Conservation (phyloP, 495 filamentous ascomycete species). For the Pseudevernia furfuracea region DNA sequence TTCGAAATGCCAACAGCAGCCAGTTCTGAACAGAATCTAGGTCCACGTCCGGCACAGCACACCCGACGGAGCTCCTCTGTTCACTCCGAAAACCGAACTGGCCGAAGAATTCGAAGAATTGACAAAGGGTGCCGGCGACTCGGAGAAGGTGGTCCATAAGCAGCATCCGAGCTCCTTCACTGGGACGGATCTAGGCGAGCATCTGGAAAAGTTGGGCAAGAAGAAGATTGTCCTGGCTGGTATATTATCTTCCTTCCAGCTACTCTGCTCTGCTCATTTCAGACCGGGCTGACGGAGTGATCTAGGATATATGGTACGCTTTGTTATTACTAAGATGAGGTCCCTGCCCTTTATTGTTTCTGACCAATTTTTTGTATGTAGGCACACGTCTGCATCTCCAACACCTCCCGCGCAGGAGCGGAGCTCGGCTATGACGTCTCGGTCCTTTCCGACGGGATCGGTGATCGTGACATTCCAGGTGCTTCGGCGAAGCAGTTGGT, state of each 20-base stretch:
- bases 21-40: too few species aligned
- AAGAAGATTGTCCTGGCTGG: slow-evolving; percentile 47
- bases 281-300: not conserved
- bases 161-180: slow-evolving; percentile 41
- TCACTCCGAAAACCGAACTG: slow-evolving; percentile 47
- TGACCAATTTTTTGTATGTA: not conserved
- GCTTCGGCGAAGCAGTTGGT: slow-evolving; percentile 36
- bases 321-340: too few species aligned
- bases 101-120: slow-evolving; percentile 49
- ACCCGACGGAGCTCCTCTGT: slow-evolving; percentile 52
- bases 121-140: slow-evolving; percentile 26
- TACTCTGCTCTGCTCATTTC: not conserved
- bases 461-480: slow-evolving; percentile 52
- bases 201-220: slow-evolving; percentile 31
- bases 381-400: slow-evolving; percentile 57
- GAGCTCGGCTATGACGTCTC: slow-evolving; percentile 54
- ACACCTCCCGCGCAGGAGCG: slow-evolving; percentile 47
- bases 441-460: slow-evolving; percentile 48
- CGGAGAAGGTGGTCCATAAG: slow-evolving; percentile 44
- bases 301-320: slow-evolving; percentile 24
- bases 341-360: too few species aligned
- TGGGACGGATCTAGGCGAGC: slow-evolving; percentile 39
- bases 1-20: too few species aligned
- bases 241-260: slow-evolving; percentile 26
- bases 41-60: slow-evolving; percentile 47